Percentiles rank a stretch among this genome's conserved stretches.
Evolutionary conservation across 2,329 filamentous ascomycete genomes (phyloP).

Genomic region (Proliferodiscus dingleyae): DNA sequence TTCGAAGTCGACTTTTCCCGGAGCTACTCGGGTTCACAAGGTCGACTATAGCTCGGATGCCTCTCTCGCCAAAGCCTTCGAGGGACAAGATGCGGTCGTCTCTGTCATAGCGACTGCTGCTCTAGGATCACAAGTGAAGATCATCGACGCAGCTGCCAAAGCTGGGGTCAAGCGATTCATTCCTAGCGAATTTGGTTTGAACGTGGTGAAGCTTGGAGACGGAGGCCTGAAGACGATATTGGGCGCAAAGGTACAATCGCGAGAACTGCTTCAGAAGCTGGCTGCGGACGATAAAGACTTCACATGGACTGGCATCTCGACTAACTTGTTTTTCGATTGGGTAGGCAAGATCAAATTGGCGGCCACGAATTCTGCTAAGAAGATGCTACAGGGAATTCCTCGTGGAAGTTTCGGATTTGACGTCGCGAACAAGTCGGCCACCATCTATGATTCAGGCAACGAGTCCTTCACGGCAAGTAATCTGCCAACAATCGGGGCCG

Average conservation of each 20-base stretch:
- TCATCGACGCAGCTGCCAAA: too few species aligned
- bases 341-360: neutral
- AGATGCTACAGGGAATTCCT: slow-evolving; percentile 12
- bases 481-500: slow-evolving; percentile 30
- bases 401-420: slow-evolving; percentile 49
- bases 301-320: slow-evolving; percentile 33
- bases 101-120: too few species aligned
- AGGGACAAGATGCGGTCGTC: too few species aligned
- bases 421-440: slow-evolving; percentile 43
- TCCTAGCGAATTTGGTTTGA: slow-evolving; percentile 49
- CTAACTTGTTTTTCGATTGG: slow-evolving; percentile 24
- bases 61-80: too few species aligned
- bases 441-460: slow-evolving; percentile 32
- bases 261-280: too few species aligned
- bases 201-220: slow-evolving; percentile 21
- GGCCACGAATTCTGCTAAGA: neutral
- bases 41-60: too few species aligned
- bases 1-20: slow-evolving; percentile 24
- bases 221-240: too few species aligned
- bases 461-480: slow-evolving; percentile 15
- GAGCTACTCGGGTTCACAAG: slow-evolving; percentile 18
- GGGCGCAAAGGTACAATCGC: too few species aligned
- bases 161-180: slow-evolving; percentile 48
- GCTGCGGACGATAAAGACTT: slow-evolving; percentile 17
- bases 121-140: too few species aligned